A percentile compares a stretch with the other conserved stretches of the same genome.
Conservation (phyloP, 371 early-diverging fungal species). For the Apophysomyces sp. region DNA sequence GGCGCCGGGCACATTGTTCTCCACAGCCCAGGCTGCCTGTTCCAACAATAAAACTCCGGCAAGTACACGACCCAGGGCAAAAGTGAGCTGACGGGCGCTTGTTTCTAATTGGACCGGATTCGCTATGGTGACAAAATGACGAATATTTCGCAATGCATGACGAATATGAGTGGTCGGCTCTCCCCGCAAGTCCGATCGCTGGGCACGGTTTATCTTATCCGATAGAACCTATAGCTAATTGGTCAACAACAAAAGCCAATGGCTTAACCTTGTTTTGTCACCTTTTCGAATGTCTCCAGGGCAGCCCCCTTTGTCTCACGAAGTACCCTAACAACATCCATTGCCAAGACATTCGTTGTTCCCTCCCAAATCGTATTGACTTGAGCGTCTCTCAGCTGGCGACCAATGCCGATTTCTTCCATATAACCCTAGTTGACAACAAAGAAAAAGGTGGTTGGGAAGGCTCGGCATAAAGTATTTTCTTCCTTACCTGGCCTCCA, state of each 20-base stretch:
- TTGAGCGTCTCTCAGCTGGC: constrained; percentile 57
- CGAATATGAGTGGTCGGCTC: constrained; percentile 1
- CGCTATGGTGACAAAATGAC: constrained; percentile 14
- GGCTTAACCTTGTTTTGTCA: too few species aligned
- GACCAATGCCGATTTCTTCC: constrained; percentile 67
- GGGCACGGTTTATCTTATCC: constrained; percentile 6
- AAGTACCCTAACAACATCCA: constrained; percentile 66
- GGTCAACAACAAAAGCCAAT: not conserved
- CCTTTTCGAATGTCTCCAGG: constrained; percentile 33
- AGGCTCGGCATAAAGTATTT: not conserved
- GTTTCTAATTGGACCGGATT: constrained; percentile 31
- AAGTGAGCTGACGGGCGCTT: constrained; percentile 51
- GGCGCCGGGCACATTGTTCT: constrained; percentile 18
- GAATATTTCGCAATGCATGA: constrained; percentile 1
- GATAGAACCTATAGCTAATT: constrained; percentile 3
- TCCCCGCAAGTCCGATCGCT: not conserved
- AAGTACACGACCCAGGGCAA: constrained; percentile 50
- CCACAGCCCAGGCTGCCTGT: constrained; percentile 49
- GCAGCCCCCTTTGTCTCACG: constrained; percentile 46
- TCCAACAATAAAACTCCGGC: constrained; percentile 50
- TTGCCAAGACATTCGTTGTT: constrained; percentile 64
- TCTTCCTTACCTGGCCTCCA: constrained; percentile 55
- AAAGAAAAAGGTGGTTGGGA: not conserved
- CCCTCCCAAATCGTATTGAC: constrained; percentile 79
- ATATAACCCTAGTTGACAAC: constrained; percentile 65